These are phyloP conservation scores for Gynandropsis gynandra DNA, from an alignment of 345 rosid genomes.

Conservation along the genomic window DNA sequence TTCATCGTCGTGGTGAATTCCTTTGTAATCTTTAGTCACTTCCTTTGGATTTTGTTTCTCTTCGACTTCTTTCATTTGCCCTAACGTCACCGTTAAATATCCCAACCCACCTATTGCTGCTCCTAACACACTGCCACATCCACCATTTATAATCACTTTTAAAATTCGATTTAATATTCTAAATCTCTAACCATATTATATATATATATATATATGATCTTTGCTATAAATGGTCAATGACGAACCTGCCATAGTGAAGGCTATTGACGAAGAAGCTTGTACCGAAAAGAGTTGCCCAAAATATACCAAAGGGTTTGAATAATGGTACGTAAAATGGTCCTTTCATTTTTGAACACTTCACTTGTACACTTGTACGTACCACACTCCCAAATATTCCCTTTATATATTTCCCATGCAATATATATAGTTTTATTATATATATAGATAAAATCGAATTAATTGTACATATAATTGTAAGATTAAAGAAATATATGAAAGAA, in stretches of 20 bases:
- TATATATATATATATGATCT: not conserved
- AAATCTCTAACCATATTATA: not conserved
- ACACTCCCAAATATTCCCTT: conserved; percentile 59
- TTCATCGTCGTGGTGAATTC: conserved; percentile 19
- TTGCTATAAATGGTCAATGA: not conserved
- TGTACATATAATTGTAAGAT: not conserved
- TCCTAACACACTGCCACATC: conserved; percentile 50
- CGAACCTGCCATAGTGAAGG: conserved; percentile 74
- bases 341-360: conserved; percentile 39
- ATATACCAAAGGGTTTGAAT: conserved; percentile 72
- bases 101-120: conserved; percentile 55
- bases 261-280: conserved; percentile 60
- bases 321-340: conserved; percentile 61
- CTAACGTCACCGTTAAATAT: conserved; percentile 52
- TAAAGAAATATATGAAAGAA: conserved; percentile 14
- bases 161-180: not conserved
- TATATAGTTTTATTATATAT: not conserved
- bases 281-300: conserved; percentile 57
- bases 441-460: not conserved
- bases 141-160: not conserved
- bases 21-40: conserved; percentile 20
- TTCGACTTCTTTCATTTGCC: conserved; percentile 41
- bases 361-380: conserved; percentile 53
- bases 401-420: not conserved
- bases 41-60: conserved; percentile 22